Evolutionary conservation across 257 asterid species (phyloP).

Genomic region (Eucommia ulmoides): DNA sequence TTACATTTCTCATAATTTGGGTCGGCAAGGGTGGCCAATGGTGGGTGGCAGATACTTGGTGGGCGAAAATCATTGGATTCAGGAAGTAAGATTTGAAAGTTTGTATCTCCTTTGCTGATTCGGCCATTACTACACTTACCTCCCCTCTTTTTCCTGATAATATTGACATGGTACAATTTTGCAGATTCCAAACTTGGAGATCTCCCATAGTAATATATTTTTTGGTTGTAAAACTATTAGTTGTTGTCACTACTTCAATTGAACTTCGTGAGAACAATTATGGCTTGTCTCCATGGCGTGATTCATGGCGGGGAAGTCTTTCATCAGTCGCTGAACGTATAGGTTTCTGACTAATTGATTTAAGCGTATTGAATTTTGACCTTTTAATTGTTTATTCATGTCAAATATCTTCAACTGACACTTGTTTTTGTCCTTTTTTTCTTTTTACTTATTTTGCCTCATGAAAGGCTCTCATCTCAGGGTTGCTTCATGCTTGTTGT

Average conservation of each 20-base stretch:
- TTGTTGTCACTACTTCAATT: conserved; percentile 37
- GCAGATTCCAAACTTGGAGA: conserved; percentile 62
- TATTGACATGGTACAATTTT: conserved; percentile 20
- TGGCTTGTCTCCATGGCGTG: conserved; percentile 34
- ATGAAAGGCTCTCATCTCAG: conserved; percentile 87
- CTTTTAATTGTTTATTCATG: background rate
- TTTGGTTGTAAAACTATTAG: conserved; percentile 40
- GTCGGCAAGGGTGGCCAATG: conserved; percentile 36
- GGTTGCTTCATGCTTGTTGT: conserved; percentile 79
- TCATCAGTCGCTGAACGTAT: conserved; percentile 54
- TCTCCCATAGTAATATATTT: conserved; percentile 43
- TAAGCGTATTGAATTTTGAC: background rate
- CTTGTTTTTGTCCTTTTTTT: conserved; percentile 4
- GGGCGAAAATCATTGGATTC: conserved; percentile 64
- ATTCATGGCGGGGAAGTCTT: conserved; percentile 57
- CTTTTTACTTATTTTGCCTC: conserved; percentile 6
- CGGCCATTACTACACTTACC: too few species aligned
- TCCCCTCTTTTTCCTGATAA: background rate
- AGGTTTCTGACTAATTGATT: conserved; percentile 34
- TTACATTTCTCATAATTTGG: conserved; percentile 29
- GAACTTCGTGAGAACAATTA: conserved; percentile 49
- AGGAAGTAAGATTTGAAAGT: conserved; percentile 34
- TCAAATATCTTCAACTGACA: background rate
- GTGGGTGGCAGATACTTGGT: conserved; percentile 52
- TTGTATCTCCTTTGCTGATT: background rate